Evolutionary conservation across 2,329 filamentous ascomycete species (phyloP).

Genomic region (Aspergillus terreus): DNA sequence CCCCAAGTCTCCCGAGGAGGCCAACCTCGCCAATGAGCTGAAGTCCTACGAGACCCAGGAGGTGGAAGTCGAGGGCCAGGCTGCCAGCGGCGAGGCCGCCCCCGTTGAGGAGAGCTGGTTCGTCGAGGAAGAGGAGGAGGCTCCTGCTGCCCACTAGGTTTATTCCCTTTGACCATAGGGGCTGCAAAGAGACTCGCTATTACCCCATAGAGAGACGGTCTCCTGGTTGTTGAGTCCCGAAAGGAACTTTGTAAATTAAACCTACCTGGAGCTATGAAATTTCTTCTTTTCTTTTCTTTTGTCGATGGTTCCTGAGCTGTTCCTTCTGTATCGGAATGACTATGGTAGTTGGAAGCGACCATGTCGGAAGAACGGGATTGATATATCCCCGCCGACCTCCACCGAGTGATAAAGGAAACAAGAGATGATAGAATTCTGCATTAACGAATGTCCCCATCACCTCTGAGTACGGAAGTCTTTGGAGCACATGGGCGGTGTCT

Average conservation of each 20-base stretch:
- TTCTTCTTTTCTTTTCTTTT: constrained; percentile 10
- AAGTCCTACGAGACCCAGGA: constrained; percentile 92
- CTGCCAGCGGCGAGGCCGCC: constrained; percentile 58
- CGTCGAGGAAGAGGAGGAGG: constrained; percentile 64
- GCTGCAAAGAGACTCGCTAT: constrained; percentile 22
- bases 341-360: background rate
- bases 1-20: constrained; percentile 86
- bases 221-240: constrained; percentile 16
- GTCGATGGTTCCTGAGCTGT: background rate
- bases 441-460: too few species aligned
- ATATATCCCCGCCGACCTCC: constrained; percentile 10
- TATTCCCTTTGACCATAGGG: constrained; percentile 20
- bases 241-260: constrained; percentile 26
- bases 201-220: constrained; percentile 13
- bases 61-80: constrained; percentile 90
- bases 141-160: constrained; percentile 43
- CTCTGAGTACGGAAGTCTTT: too few species aligned
- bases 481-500: background rate
- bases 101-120: constrained; percentile 73
- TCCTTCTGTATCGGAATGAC: too few species aligned
- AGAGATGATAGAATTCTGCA: too few species aligned
- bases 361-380: constrained; percentile 9
- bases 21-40: constrained; percentile 85
- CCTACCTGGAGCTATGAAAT: constrained; percentile 23
- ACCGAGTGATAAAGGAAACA: too few species aligned